Base-by-base conservation (phyloP, 2,329 filamentous ascomycete genomes). In the Ophiocordyceps robertsii region DNA sequence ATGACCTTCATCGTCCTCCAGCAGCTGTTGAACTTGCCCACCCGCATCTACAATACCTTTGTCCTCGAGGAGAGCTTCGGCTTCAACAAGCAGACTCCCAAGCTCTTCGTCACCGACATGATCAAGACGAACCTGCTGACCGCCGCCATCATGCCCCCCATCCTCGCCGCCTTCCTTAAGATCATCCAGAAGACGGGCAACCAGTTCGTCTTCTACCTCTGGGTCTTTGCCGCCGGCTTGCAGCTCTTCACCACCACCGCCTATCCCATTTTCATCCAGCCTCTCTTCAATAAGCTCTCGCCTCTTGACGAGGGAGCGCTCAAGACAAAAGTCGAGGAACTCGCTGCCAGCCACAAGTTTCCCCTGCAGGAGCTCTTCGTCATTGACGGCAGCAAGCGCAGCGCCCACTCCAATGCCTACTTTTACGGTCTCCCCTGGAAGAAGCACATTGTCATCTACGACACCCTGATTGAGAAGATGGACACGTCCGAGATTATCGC, bases 401-500 rank as follows among this genome's bases (percentile, higher is more conserved):
- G 81, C 59, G 82, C 84, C 29, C 86, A 93, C 67, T 87, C 82
- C 64, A 93, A 93, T 60, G 86, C 86, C 30, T 92, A 93, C 66
- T 98, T 98, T 69, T 95, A 93, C 55, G 92, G 92, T 46, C 76
- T 98, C 43, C 92, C 92, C 36, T 98, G 90, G 89, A 95, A 95
- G 76, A 96, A 96, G 76, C 93, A 96, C 70, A 98, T 98, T 69
- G 92, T 98, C 56, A 93, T 98, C 58, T 98, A 95, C 61, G 92
- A 98, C 60, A 98, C 93, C 6, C 68, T 98, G 49, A 88, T 98
- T 48, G 90, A 95, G 65, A 95, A 96, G 76, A 92, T 84, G 61
- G 79, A 89, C 48, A 80, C 84, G 4, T 75, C 92, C 57, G 92
- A 98, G 64, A 89, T 98, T 35, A 86, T 95, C 45, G 90, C 92